Conservation (phyloP, 179 eudicot genomes). For the Camellia oleifera region DNA sequence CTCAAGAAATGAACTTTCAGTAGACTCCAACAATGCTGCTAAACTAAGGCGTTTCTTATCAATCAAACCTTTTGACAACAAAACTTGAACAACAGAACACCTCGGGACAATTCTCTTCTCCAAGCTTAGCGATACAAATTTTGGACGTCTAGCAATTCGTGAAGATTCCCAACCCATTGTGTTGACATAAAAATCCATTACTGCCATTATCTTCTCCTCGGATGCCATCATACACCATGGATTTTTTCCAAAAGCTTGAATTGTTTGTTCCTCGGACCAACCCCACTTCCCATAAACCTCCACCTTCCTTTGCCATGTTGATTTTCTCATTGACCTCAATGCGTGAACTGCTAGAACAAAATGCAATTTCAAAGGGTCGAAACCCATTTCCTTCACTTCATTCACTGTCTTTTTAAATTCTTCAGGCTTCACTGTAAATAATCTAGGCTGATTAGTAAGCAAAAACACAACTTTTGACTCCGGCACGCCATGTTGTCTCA, state of each 20-base stretch:
- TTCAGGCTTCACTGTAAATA: background rate
- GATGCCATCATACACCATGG: constrained; percentile 34
- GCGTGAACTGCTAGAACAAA: constrained; percentile 23
- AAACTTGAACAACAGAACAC: constrained; percentile 11
- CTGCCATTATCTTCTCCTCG: constrained; percentile 21
- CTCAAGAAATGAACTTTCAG: background rate
- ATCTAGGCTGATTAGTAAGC: background rate
- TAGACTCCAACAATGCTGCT: background rate
- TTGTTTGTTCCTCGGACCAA: constrained; percentile 29
- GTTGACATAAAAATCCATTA: constrained; percentile 31
- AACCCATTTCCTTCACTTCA: constrained; percentile 25
- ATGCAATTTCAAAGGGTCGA: constrained; percentile 9
- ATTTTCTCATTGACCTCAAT: background rate
- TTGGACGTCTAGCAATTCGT: background rate
- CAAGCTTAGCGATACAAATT: constrained; percentile 15
- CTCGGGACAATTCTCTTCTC: constrained; percentile 26
- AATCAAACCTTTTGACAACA: constrained; percentile 18
- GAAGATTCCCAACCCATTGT: constrained; percentile 20
- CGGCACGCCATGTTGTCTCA: constrained; percentile 28
- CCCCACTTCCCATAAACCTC: constrained; percentile 36
- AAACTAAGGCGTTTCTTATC: background rate
- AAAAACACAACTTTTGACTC: background rate
- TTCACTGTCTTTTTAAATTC: constrained; percentile 21
- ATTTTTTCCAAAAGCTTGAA: constrained; percentile 19
- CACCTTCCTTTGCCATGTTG: constrained; percentile 25